Percentiles rank a stretch among this genome's conserved stretches.
Evolutionary conservation across 305 asterid species (phyloP).

Genomic region (Fraxinus platypoda): DNA sequence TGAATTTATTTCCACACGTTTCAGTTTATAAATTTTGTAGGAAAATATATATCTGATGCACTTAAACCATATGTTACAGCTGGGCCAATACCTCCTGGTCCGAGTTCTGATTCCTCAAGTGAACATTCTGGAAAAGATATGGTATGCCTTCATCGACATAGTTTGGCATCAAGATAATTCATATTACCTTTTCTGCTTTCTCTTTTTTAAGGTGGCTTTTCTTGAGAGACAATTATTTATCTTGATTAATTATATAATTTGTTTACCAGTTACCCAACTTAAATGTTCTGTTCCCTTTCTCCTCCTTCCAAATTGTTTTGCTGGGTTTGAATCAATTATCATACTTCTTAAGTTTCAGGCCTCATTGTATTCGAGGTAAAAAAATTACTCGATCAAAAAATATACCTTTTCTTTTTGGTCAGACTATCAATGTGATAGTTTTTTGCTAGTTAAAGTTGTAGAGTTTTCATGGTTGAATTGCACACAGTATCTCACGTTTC

Average conservation of each 20-base stretch:
- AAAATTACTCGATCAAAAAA: not conserved
- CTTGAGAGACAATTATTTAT: not conserved
- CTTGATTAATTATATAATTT: not conserved
- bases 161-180: not conserved
- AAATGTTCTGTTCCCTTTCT: not conserved
- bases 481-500: not conserved
- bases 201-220: not conserved
- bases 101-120: constrained; percentile 29
- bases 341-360: not conserved
- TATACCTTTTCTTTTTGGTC: not conserved
- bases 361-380: not conserved
- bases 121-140: constrained; percentile 25
- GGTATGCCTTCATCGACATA: constrained; percentile 22
- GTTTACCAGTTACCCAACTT: not conserved
- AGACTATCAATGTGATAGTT: not conserved
- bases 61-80: constrained; percentile 30
- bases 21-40: not conserved
- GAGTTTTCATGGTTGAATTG: not conserved
- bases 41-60: not conserved
- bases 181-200: not conserved
- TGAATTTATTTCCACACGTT: not conserved
- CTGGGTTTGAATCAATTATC: not conserved
- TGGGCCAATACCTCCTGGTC: constrained; percentile 31
- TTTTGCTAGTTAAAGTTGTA: not conserved
- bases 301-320: not conserved